These are phyloP conservation scores for Melampsora larici-populina DNA, from an alignment of 1,284 basidiomycete genomes.

Conservation along the genomic window DNA sequence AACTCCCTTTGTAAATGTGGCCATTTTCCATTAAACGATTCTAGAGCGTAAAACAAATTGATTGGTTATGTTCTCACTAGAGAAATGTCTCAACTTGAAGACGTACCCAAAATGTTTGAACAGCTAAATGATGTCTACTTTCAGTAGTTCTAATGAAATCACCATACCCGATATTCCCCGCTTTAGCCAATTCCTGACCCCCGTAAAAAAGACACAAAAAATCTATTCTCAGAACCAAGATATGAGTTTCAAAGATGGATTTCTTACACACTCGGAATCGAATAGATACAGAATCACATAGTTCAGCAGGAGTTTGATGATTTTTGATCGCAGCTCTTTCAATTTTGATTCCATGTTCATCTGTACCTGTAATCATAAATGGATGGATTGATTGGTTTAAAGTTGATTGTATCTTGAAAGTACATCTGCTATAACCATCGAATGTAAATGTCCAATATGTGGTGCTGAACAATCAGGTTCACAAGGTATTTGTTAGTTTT, in stretches of 20 bases:
- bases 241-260: background rate
- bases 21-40: slow-evolving; percentile 46
- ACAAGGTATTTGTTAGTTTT: background rate
- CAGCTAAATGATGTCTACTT: slow-evolving; percentile 49
- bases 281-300: slow-evolving; percentile 52
- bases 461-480: slow-evolving; percentile 45
- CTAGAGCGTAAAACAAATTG: slow-evolving; percentile 3
- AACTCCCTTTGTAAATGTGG: slow-evolving; percentile 51
- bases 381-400: slow-evolving; percentile 45
- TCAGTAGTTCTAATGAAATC: slow-evolving; percentile 53
- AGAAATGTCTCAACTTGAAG: background rate
- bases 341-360: slow-evolving; percentile 54
- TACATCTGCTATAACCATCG: slow-evolving; percentile 52
- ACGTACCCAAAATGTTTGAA: slow-evolving; percentile 50
- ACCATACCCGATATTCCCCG: slow-evolving; percentile 48
- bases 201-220: background rate
- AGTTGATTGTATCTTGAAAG: slow-evolving; percentile 49
- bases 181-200: slow-evolving; percentile 48
- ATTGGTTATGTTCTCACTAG: too few relatives aligned
- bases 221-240: background rate
- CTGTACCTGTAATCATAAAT: slow-evolving; percentile 52
- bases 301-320: slow-evolving; percentile 45
- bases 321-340: slow-evolving; percentile 50
- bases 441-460: slow-evolving; percentile 54
- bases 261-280: slow-evolving; percentile 49